Evolutionary conservation across 176 grass and related monocot species (phyloP), one percentile per base, ranked within the genome.

Genomic region (Avena eriantha): DNA sequence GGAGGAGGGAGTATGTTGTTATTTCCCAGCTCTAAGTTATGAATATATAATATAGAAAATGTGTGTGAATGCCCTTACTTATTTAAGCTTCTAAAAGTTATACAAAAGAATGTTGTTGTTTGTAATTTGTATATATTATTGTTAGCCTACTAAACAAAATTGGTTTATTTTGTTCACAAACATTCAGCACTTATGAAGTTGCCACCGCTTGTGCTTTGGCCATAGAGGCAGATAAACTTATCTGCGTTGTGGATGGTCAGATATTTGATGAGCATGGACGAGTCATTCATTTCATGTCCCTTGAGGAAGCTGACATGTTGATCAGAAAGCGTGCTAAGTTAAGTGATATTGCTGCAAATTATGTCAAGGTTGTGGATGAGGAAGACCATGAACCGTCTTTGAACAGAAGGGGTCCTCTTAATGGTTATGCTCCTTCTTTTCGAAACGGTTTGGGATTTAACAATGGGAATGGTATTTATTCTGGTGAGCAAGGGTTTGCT

Each of bases 141-240:
- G 57, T 22, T 83, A 80, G 53, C 22, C 59, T 78, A 73, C 80
- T 87, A 87, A 90, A 81, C 58, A 67, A 78, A 73, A 69, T 80
- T 90, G 19, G 7, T 89, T 53, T 85, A 34, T 43, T 33, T 79
- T 84, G 21, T 58, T 80, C 88, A 61, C 10, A 80, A 89, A 60
- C 79, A 73, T 91, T 87, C 90, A 95, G 95, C 93, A 89, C 91
- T 72, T 95, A 98, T 11, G 95, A 98, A 88, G 93, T 98, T 80
- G 91, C 91, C 79, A 95, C 95, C 13, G 89, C 93, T 23, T 98
- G 93, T 89, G 93, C 95, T 23, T 88, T 95, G 83, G 93, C 95
- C 83, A 84, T 98, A 35, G 84, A 95, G 77, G 93, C 95, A 34
- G 91, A 98, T 80, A 98, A 98, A 87, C 84, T 98, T 76, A 93